phyloP scores from a whole-genome alignment of 2,329 filamentous ascomycete genomes.

The Colletotrichum spinosum region DNA sequence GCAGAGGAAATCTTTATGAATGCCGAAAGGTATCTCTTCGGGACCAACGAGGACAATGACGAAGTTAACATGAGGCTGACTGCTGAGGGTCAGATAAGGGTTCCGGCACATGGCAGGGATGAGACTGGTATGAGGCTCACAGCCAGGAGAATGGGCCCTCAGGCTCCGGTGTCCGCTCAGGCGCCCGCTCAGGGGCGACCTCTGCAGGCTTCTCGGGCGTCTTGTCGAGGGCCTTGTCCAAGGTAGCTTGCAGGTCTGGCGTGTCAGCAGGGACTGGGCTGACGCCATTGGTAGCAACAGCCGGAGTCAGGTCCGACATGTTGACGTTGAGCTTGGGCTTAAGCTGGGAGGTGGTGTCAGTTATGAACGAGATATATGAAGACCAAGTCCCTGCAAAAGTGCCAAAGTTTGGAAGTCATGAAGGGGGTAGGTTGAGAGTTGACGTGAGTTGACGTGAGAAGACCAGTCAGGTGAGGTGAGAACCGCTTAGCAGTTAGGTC shows the following conservation, averaged over 20 bases:
- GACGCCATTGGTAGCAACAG: conserved; percentile 24
- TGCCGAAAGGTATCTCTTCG: conserved; percentile 64
- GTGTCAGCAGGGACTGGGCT: not conserved
- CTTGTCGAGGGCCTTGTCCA: not conserved
- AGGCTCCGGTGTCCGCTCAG: not conserved
- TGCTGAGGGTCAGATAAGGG: conserved; percentile 40
- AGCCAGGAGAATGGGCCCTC: conserved; percentile 50
- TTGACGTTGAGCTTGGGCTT: conserved; percentile 1
- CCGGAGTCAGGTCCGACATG: conserved; percentile 23
- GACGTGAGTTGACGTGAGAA: too few species aligned
- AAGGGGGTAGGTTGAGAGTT: too few species aligned
- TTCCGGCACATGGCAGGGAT: conserved; percentile 27
- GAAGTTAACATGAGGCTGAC: conserved; percentile 66
- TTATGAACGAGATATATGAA: not conserved
- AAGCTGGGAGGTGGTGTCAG: conserved; percentile 13
- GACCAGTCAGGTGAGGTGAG: too few species aligned
- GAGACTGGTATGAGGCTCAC: conserved; percentile 41
- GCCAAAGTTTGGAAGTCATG: too few species aligned
- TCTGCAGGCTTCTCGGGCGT: conserved; percentile 2
- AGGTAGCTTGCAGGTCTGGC: not conserved
- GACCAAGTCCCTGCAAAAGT: too few species aligned
- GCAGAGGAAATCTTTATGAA: conserved; percentile 70
- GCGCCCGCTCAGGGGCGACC: not conserved
- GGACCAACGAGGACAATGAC: conserved; percentile 66
- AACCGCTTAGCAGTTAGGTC: too few species aligned